Base-by-base conservation (phyloP, 345 rosid species). In the Lumnitzera racemosa region DNA sequence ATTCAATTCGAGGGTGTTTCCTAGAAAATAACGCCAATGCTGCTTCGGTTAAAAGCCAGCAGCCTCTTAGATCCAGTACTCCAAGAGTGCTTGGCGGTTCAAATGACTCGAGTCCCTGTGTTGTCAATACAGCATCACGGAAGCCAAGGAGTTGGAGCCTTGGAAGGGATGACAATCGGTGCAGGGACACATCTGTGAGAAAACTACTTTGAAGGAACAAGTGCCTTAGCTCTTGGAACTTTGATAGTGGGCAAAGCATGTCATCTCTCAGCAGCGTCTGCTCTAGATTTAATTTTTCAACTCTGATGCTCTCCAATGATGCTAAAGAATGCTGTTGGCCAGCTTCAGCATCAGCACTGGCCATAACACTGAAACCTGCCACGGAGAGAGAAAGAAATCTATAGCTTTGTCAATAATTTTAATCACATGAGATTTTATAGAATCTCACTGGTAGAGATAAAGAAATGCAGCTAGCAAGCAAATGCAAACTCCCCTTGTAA, bases 11-110 rank as follows among this genome's bases (percentile, higher is more conserved):
- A 23, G 88, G 91, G 58, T 85, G 64, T 59, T 62, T 83, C 64
- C 65, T 74, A 64, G 74, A 67, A 73, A 94, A 81, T 15, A 67
- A 43, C 29, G 64, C 51, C 49, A 90, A 43, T 16, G 67, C 83
- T 29, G 81, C 85, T 73, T 75, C 61, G 0, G 82, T 80, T 67
- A 92, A 71, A 49, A 94, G 96, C 99, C 99, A 94, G 70, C 96
- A 90, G 29, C 96, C 98, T 68, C 73, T 83, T 63, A 92, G 79
- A 72, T 92, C 87, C 36, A 92, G 81, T 55, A 66, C 51, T 64
- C 79, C 76, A 15, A 92, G 76, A 52, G 73, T 55, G 47, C 68
- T 25, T 0, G 85, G 90, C 36, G 96, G 86, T 24, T 65, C 81
- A 74, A 85, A 89, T 15, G 74, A 71, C 14, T 68, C 80, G 43